Percentiles rank a stretch among this genome's conserved stretches.
Conservation (phyloP, 768 basidiomycete genomes). For the Lentinula boryana region DNA sequence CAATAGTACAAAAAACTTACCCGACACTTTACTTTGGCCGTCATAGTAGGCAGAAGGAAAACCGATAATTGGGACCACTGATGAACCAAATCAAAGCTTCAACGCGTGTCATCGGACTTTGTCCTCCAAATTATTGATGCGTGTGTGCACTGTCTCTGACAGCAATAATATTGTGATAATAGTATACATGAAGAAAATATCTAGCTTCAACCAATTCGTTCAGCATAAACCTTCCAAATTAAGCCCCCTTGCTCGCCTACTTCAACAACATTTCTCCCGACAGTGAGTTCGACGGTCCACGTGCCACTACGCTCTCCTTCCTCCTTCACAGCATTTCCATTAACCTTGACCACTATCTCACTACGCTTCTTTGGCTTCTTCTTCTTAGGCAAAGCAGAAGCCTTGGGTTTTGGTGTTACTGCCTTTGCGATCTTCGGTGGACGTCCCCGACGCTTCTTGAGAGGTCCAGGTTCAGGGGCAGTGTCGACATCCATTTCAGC, state of each 20-base stretch:
- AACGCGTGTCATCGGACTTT: too few species aligned
- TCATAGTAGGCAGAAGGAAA: not conserved
- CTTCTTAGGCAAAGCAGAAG: constrained; percentile 21
- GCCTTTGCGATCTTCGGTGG: constrained; percentile 23
- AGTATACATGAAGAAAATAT: not conserved
- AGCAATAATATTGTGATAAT: too few species aligned
- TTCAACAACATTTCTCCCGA: constrained; percentile 61
- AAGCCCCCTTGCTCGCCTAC: constrained; percentile 67
- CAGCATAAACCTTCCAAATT: constrained; percentile 66
- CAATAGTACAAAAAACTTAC: not conserved
- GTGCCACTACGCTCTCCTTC: constrained; percentile 38
- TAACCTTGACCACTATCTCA: constrained; percentile 58
- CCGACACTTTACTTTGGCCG: not conserved
- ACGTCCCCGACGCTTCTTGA: constrained; percentile 35
- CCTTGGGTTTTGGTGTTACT: constrained; percentile 25
- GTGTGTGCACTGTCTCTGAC: too few species aligned
- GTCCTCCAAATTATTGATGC: too few species aligned
- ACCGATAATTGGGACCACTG: too few species aligned
- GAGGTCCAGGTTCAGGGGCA: constrained; percentile 26
- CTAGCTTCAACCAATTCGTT: constrained; percentile 26
- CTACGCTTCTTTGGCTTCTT: constrained; percentile 45
- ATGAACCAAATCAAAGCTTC: too few species aligned
- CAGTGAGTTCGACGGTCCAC: constrained; percentile 59
- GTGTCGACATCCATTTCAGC: constrained; percentile 41
- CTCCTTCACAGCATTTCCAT: constrained; percentile 45